These are phyloP conservation scores for Chenopodium formosanum DNA, from an alignment of 148 eudicot species.

Conservation along the genomic window DNA sequence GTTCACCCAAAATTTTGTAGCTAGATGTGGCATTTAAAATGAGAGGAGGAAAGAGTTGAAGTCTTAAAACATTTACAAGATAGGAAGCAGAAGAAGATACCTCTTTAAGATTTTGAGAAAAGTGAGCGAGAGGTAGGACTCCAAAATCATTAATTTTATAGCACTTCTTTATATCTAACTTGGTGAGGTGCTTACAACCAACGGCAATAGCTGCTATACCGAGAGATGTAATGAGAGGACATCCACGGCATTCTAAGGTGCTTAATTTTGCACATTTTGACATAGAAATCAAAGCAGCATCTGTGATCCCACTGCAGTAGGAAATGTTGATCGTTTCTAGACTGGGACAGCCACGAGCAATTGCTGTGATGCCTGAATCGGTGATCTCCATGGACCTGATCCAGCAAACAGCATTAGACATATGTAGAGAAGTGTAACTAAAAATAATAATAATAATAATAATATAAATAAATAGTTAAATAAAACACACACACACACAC, in stretches of 20 bases:
- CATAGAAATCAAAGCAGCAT: constrained; percentile 60
- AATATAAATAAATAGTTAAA: neutral
- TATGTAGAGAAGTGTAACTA: neutral
- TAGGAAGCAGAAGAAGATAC: constrained; percentile 32
- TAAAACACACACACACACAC: neutral
- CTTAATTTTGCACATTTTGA: constrained; percentile 70
- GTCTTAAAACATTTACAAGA: neutral
- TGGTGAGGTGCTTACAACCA: constrained; percentile 77
- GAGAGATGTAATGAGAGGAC: constrained; percentile 67
- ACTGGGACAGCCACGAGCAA: constrained; percentile 67
- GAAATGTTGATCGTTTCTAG: constrained; percentile 73
- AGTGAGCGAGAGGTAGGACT: constrained; percentile 80
- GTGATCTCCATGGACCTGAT: constrained; percentile 76
- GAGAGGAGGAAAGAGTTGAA: neutral
- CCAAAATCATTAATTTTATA: constrained; percentile 70
- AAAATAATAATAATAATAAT: neutral
- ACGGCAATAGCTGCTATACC: constrained; percentile 77
- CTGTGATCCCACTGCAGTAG: constrained; percentile 69
- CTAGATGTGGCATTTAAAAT: neutral
- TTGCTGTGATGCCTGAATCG: constrained; percentile 62
- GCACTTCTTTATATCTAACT: constrained; percentile 90
- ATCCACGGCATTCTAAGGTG: constrained; percentile 86
- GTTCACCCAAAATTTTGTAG: neutral
- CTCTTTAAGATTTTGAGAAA: constrained; percentile 83
- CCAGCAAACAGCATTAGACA: constrained; percentile 14